Evolutionary conservation across 768 basidiomycete species (phyloP).

Genomic region (Chalciporus sphaerocephalus): DNA sequence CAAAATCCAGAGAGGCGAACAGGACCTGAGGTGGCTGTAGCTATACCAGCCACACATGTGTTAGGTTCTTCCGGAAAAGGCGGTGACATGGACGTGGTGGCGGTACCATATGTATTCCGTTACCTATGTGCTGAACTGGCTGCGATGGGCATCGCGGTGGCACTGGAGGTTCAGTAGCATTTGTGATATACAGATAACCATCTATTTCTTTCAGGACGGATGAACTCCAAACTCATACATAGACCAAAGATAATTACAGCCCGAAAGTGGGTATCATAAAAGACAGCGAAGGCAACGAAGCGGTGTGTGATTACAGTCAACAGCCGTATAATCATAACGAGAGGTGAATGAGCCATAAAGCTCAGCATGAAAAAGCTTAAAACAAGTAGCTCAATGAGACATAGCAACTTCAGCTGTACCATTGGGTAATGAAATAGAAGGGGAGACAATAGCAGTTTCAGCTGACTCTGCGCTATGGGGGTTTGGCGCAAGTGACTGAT

Average conservation of each 20-base stretch:
- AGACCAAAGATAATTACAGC: slow-evolving; percentile 12
- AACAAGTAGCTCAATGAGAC: slow-evolving; percentile 16
- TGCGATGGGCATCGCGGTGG: slow-evolving; percentile 96
- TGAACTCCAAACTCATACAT: slow-evolving; percentile 12
- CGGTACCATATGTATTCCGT: slow-evolving; percentile 91
- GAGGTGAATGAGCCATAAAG: not conserved
- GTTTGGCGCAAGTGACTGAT: not conserved
- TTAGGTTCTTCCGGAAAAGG: slow-evolving; percentile 57
- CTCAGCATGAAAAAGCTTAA: not conserved
- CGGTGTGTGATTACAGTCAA: slow-evolving; percentile 11
- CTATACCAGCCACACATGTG: slow-evolving; percentile 64
- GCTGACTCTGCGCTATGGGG: not conserved
- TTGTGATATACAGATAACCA: not conserved
- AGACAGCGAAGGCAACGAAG: slow-evolving; percentile 10
- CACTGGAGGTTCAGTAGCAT: slow-evolving; percentile 64
- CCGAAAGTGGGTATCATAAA: slow-evolving; percentile 11
- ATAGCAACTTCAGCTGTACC: slow-evolving; percentile 2
- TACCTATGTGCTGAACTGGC: slow-evolving; percentile 94
- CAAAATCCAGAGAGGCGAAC: slow-evolving; percentile 40
- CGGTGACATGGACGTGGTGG: slow-evolving; percentile 89
- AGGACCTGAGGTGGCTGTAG: slow-evolving; percentile 54
- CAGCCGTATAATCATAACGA: slow-evolving; percentile 4
- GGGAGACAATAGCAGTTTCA: not conserved
- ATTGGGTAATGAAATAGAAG: not conserved
- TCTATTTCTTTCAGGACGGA: slow-evolving; percentile 1